Conservation (phyloP, 805 yeast genomes). For the Alloascoidea hylecoeti region DNA sequence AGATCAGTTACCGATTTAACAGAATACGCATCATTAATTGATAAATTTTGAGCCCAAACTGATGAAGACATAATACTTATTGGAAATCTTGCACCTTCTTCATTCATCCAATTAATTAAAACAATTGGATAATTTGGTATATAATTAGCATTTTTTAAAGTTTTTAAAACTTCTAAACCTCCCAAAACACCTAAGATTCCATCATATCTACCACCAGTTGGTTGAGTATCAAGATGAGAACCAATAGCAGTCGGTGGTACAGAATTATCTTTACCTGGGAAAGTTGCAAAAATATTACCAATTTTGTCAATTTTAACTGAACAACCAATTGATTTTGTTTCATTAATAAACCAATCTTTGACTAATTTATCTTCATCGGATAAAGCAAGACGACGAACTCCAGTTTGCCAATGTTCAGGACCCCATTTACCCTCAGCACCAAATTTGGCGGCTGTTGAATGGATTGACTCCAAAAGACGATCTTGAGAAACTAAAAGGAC, state of each 20-base stretch:
- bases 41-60: slow-evolving; percentile 45
- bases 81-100: slow-evolving; percentile 73
- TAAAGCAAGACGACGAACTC: slow-evolving; percentile 53
- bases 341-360: slow-evolving; percentile 49
- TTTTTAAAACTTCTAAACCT: slow-evolving; percentile 53
- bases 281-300: slow-evolving; percentile 57
- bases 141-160: slow-evolving; percentile 42
- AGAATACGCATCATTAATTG: slow-evolving; percentile 32
- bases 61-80: slow-evolving; percentile 50
- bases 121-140: slow-evolving; percentile 56
- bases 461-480: slow-evolving; percentile 42
- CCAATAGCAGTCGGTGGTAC: slow-evolving; percentile 52
- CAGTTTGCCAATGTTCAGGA: slow-evolving; percentile 36
- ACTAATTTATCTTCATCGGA: slow-evolving; percentile 48
- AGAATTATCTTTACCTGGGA: slow-evolving; percentile 35
- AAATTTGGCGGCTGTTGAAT: slow-evolving; percentile 38
- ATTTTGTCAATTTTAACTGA: slow-evolving; percentile 42
- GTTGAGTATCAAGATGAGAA: slow-evolving; percentile 66
- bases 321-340: slow-evolving; percentile 41
- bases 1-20: slow-evolving; percentile 39
- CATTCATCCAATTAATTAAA: slow-evolving; percentile 59
- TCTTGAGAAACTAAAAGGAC: slow-evolving; percentile 19
- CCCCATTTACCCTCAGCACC: slow-evolving; percentile 62
- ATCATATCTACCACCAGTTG: slow-evolving; percentile 67
- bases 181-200: slow-evolving; percentile 58